phyloP scores from a whole-genome alignment of 805 yeast genomes.

The Saturnispora halmiae region DNA sequence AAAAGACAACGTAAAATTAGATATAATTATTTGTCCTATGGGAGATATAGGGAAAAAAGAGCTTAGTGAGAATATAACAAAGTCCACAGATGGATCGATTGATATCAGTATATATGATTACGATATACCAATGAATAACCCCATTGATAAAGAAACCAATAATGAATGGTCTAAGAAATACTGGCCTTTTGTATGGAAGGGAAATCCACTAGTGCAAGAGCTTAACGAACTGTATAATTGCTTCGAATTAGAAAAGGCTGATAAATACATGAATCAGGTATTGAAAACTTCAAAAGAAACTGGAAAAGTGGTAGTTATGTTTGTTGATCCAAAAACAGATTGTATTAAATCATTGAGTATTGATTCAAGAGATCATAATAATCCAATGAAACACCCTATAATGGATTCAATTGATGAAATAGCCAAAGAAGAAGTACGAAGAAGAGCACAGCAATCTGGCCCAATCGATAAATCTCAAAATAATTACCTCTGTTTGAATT shows the following conservation, averaged over 20 bases:
- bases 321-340: conserved; percentile 49
- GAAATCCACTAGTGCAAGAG: conserved; percentile 72
- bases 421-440: conserved; percentile 43
- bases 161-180: conserved; percentile 52
- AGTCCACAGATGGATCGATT: conserved; percentile 15
- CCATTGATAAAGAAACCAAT: conserved; percentile 61
- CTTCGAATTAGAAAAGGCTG: conserved; percentile 39
- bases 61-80: too few species aligned
- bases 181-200: conserved; percentile 95
- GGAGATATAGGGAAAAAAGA: too few species aligned
- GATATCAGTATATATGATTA: conserved; percentile 14
- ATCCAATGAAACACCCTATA: conserved; percentile 64
- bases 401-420: conserved; percentile 62
- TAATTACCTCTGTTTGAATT: conserved; percentile 62
- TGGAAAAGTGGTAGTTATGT: conserved; percentile 39
- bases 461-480: conserved; percentile 12
- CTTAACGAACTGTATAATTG: conserved; percentile 36
- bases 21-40: conserved; percentile 40
- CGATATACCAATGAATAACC: conserved; percentile 52
- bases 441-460: conserved; percentile 26
- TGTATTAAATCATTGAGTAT: conserved; percentile 31
- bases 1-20: conserved; percentile 14
- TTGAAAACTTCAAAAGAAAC: conserved; percentile 14
- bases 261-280: conserved; percentile 24
- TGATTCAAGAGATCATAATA: conserved; percentile 33